These are phyloP conservation scores for Cercospora sojina DNA, from an alignment of 2,329 filamentous ascomycete genomes.

Conservation along the genomic window DNA sequence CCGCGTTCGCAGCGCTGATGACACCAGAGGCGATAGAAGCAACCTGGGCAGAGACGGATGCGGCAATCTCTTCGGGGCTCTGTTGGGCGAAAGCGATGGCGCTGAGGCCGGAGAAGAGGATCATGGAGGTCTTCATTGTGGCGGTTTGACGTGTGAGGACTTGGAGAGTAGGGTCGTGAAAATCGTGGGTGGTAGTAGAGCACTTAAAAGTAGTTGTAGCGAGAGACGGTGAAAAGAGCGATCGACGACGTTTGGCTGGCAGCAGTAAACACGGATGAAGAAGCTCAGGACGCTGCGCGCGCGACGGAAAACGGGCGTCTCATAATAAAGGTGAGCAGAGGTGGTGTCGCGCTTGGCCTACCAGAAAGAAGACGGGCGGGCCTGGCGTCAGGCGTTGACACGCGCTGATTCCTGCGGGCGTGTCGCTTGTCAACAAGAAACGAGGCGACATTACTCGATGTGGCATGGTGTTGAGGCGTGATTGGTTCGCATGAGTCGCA, in stretches of 20 bases:
- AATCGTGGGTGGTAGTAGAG: not conserved
- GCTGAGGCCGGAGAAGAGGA: constrained; percentile 28
- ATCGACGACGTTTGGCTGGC: not conserved
- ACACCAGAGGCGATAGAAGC: constrained; percentile 15
- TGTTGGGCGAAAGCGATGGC: constrained; percentile 27
- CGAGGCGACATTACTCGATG: constrained; percentile 9
- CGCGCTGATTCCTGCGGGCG: not conserved
- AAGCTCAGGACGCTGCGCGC: not conserved
- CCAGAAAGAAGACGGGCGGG: not conserved
- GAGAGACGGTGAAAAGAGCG: not conserved
- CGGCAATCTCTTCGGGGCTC: constrained; percentile 10
- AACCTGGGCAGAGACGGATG: constrained; percentile 18
- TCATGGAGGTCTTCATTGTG: constrained; percentile 28
- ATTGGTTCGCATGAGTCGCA: constrained; percentile 8
- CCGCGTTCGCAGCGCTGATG: constrained; percentile 16
- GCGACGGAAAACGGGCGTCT: not conserved
- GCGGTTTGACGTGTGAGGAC: not conserved
- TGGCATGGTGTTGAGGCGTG: constrained; percentile 1
- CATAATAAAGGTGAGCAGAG: not conserved
- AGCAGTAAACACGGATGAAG: not conserved
- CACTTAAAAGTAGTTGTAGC: not conserved
- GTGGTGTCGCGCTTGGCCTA: not conserved
- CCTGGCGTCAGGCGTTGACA: not conserved
- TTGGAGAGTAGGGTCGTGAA: not conserved
- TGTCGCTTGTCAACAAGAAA: constrained; percentile 8